A percentile compares a stretch with the other conserved stretches of the same genome.
phyloP scores from a whole-genome alignment of 2,329 filamentous ascomycete genomes.

The Xylariales sp. region DNA sequence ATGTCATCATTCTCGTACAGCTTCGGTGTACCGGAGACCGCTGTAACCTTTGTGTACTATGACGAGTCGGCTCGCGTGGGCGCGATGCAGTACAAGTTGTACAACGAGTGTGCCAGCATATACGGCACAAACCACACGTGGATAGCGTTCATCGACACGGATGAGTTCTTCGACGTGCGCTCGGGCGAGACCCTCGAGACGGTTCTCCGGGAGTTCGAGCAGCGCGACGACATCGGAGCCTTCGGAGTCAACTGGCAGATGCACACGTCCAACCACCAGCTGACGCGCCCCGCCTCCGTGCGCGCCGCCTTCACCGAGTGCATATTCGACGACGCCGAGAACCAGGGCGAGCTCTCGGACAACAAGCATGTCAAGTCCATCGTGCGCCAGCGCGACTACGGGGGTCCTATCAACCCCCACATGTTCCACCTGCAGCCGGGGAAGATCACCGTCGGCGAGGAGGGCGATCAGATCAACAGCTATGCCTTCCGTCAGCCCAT shows the following conservation, averaged over 20 bases:
- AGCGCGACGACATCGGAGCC: conserved; percentile 19
- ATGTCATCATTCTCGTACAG: conserved; percentile 3
- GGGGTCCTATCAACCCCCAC: conserved; percentile 15
- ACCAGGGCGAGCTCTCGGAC: conserved; percentile 13
- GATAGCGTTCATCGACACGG: conserved; percentile 26
- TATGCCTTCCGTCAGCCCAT: conserved; percentile 20
- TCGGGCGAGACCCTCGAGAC: conserved; percentile 17
- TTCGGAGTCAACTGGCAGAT: conserved; percentile 26
- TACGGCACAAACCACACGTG: conserved; percentile 22
- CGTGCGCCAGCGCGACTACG: conserved; percentile 20
- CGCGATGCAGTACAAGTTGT: conserved; percentile 9
- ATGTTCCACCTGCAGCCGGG: conserved; percentile 15
- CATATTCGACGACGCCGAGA: conserved; percentile 15
- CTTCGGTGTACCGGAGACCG: conserved; percentile 4
- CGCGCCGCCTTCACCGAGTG: conserved; percentile 24
- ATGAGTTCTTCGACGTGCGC: conserved; percentile 26
- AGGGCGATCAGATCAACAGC: conserved; percentile 15
- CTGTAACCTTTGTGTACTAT: conserved; percentile 8
- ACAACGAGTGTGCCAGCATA: conserved; percentile 9
- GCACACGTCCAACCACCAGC: conserved; percentile 21
- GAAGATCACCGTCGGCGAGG: conserved; percentile 19
- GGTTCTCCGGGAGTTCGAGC: conserved; percentile 19
- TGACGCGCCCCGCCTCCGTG: conserved; percentile 16
- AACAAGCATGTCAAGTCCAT: conserved; percentile 27
- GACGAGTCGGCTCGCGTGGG: conserved; percentile 7